Percentiles rank a stretch among this genome's conserved stretches.
Conservation (phyloP, 805 yeast genomes). For the Metschnikowia matae region DNA sequence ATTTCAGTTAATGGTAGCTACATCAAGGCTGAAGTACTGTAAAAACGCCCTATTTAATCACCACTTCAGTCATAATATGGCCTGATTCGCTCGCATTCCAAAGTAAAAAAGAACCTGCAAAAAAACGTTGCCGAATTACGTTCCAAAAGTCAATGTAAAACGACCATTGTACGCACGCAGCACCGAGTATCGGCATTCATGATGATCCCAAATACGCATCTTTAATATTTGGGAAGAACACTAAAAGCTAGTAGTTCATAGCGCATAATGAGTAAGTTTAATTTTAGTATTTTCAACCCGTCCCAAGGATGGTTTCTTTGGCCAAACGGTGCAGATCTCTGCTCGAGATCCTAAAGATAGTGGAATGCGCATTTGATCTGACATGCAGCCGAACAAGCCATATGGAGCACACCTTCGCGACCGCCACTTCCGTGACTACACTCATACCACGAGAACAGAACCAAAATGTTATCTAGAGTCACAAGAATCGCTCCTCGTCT, state of each 20-base stretch:
- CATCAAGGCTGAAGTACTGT: too few relatives aligned
- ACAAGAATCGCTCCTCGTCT: not conserved
- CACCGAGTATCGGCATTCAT: constrained; percentile 3
- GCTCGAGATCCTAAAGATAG: not conserved
- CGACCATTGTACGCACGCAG: not conserved
- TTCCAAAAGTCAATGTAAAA: not conserved
- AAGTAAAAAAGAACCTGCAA: not conserved
- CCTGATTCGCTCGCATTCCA: not conserved
- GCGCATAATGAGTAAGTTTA: too few relatives aligned
- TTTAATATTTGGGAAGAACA: not conserved
- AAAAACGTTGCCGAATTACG: not conserved
- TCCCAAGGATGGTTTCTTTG: too few relatives aligned
- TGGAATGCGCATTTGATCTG: not conserved
- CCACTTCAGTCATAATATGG: not conserved
- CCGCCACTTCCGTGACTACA: not conserved
- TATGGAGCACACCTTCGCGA: not conserved
- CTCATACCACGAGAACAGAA: not conserved
- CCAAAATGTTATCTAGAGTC: not conserved
- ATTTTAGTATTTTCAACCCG: not conserved
- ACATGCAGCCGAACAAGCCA: not conserved
- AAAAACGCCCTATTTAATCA: too few relatives aligned
- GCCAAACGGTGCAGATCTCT: not conserved
- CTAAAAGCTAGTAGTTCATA: not conserved
- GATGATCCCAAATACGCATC: not conserved
- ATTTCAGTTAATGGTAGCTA: not conserved